A percentile compares a stretch with the other conserved stretches of the same genome.
Conservation (phyloP, 106 monocot species). For the Agapanthus africanus region DNA sequence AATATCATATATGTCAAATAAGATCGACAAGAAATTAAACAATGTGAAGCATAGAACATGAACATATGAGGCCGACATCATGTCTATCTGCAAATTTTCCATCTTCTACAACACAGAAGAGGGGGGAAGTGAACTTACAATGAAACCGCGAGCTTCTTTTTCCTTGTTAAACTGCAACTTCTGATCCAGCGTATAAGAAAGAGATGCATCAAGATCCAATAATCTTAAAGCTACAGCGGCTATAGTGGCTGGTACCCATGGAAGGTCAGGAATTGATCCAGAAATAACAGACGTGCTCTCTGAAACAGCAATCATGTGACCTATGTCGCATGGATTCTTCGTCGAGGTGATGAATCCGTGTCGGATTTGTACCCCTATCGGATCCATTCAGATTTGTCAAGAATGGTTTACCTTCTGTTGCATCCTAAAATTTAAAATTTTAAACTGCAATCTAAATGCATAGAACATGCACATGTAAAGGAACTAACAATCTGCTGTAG, state of each 20-base stretch:
- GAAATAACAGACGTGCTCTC: constrained; percentile 14
- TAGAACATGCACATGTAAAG: no score
- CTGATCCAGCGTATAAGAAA: constrained; percentile 60
- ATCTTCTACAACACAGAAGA: not conserved
- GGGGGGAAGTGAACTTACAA: constrained; percentile 34
- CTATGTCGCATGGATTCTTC: no score
- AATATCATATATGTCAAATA: not conserved
- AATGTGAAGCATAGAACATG: not conserved
- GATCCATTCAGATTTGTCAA: no score
- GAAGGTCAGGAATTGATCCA: constrained; percentile 61
- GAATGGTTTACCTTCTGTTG: no score
- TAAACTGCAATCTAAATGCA: no score
- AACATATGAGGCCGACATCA: no score
- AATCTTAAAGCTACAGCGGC: constrained; percentile 79
- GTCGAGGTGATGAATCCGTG: no score
- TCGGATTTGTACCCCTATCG: no score
- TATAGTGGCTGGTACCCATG: constrained; percentile 71
- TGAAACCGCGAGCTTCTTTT: constrained; percentile 34
- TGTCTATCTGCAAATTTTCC: not conserved
- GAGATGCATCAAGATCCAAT: constrained; percentile 76
- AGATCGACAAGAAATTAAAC: not conserved
- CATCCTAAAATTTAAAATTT: no score
- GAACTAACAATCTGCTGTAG: no score
- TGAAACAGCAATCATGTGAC: no score
- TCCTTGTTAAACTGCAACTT: constrained; percentile 46